Evolutionary conservation across 352 stramenopile species (phyloP).

Genomic region (Achlya hypogyna): DNA sequence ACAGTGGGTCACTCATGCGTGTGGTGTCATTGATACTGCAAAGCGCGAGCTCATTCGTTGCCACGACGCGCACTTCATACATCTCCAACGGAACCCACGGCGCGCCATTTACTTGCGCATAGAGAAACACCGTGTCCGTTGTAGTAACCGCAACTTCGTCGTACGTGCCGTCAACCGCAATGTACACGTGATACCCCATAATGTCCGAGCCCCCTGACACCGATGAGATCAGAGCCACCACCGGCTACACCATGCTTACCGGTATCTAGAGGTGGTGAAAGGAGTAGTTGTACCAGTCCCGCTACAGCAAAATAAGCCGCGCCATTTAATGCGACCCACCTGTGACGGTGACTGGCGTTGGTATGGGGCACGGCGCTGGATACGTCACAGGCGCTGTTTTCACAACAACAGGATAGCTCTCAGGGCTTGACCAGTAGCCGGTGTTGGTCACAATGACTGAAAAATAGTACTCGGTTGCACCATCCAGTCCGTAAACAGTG

Average conservation of each 20-base stretch:
- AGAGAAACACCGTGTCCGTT: neutral
- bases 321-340: neutral
- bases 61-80: conserved; percentile 2
- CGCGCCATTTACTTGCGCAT: neutral
- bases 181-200: neutral
- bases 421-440: neutral
- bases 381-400: neutral
- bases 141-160: neutral
- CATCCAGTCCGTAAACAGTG: neutral
- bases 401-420: neutral
- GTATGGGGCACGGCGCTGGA: neutral
- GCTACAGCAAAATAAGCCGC: neutral
- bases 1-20: neutral
- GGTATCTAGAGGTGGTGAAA: neutral
- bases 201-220: conserved; percentile 3
- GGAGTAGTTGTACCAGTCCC: neutral
- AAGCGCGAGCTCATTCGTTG: neutral
- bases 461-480: conserved; percentile 5
- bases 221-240: neutral
- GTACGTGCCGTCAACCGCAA: neutral
- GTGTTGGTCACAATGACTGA: neutral
- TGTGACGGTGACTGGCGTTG: neutral
- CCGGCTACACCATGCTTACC: neutral
- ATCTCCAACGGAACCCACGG: neutral
- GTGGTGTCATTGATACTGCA: neutral